phyloP scores from a whole-genome alignment of 371 early-diverging fungal genomes.

The Rhizopus arrhizus region DNA sequence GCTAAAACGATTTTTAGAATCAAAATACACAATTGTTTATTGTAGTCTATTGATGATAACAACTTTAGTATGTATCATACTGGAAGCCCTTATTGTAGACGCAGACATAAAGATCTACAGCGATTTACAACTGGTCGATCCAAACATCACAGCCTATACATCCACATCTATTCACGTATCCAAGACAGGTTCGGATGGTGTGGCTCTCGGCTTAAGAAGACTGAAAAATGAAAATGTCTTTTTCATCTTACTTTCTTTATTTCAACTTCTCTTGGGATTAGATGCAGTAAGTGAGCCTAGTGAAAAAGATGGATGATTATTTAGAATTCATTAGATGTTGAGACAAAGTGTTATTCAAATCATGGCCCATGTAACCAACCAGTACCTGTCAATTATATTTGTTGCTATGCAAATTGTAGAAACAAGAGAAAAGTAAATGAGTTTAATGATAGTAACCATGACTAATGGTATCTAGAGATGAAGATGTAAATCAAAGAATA shows the following conservation, averaged over 20 bases:
- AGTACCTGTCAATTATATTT: constrained; percentile 40
- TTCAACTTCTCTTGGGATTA: constrained; percentile 47
- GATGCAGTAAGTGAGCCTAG: constrained; percentile 45
- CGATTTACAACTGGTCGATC: constrained; percentile 20
- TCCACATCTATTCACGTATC: background rate
- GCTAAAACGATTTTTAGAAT: constrained; percentile 32
- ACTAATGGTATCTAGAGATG: background rate
- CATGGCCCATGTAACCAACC: constrained; percentile 42
- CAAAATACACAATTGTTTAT: constrained; percentile 38
- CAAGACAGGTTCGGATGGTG: constrained; percentile 19
- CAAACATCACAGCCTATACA: background rate
- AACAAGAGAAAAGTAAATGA: constrained; percentile 41
- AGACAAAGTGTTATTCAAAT: constrained; percentile 53
- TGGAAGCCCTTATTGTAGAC: constrained; percentile 41
- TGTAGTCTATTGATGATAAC: constrained; percentile 26
- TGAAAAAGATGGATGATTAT: background rate
- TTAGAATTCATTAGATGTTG: constrained; percentile 36
- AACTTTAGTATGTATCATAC: constrained; percentile 41
- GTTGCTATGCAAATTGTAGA: constrained; percentile 47
- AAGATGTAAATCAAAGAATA: background rate
- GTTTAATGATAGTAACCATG: background rate
- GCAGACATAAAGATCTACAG: constrained; percentile 32
- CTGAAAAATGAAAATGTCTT: constrained; percentile 54
- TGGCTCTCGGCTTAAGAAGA: constrained; percentile 29
- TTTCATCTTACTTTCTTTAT: constrained; percentile 48